These are phyloP conservation scores for Solanum medicagineum DNA, from an alignment of 257 asterid genomes.

Conservation along the genomic window DNA sequence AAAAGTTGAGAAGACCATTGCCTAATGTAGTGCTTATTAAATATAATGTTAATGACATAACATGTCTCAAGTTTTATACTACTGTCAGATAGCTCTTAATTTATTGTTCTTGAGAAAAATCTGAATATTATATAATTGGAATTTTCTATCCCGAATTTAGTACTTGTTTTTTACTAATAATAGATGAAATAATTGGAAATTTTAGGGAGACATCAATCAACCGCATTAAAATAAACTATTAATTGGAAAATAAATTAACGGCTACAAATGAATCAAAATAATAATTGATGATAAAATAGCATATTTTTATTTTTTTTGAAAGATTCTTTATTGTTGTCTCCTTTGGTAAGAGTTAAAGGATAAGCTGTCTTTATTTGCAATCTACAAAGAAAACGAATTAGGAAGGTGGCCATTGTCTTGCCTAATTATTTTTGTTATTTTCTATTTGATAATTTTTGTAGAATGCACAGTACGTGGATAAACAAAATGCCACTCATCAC, in stretches of 20 bases:
- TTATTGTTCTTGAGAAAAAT: not conserved
- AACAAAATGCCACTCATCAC: not conserved
- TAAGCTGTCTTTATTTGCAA: not conserved
- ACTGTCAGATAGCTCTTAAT: not conserved
- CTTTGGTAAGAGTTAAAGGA: not conserved
- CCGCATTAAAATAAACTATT: not conserved
- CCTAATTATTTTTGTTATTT: not conserved
- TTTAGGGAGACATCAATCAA: not conserved
- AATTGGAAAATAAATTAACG: not conserved
- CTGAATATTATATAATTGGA: not conserved
- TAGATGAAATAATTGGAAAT: not conserved
- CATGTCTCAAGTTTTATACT: not conserved
- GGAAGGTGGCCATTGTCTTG: slow-evolving; percentile 7
- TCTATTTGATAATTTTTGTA: not conserved
- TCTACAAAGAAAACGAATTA: slow-evolving; percentile 5
- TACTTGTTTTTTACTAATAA: not conserved
- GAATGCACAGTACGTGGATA: not conserved
- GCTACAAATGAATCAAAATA: not conserved
- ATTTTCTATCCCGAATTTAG: not conserved
- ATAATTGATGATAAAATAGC: not conserved
- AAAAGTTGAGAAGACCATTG: not conserved
- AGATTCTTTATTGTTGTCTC: not conserved
- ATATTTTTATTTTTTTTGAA: not conserved
- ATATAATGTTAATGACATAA: not conserved
- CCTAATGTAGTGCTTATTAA: not conserved